Base-by-base conservation (phyloP, 805 yeast genomes). In the Ogataea trehalophila region DNA sequence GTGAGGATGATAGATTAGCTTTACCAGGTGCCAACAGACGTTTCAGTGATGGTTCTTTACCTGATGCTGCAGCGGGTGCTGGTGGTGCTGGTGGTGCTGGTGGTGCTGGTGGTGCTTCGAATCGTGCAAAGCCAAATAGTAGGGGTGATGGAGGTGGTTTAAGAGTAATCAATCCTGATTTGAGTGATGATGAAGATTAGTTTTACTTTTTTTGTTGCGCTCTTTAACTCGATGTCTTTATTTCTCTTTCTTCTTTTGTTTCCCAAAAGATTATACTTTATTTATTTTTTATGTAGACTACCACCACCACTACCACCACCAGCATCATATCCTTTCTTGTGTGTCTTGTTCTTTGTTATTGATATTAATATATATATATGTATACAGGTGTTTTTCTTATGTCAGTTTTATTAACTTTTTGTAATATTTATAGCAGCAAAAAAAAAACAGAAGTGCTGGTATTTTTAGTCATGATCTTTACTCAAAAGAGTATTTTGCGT, bases 21-120 rank as follows among this genome's bases (percentile, higher is more conserved):
- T 43, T 39, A 23, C 57, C 57, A 14, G 61, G 59, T n/a, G 52
- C 54, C 2, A 63, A 53, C 13, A 59, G 69, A 51, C 45, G 70
- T 29, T 67, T 67, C 47, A 65, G 69, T 43, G 64, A 65, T 42
- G 66, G 66, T 15, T 62, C 67, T 9, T 51, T 66, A 43, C 69
- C 70, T 0, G 69, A 66, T 54, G 69, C 67, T 3, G 66, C 66
- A 1, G 62, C 56, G 14, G 62, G 58, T 2, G 52, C 53, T 13
- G 48, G 44, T 16, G 40, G 46, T 42, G 50, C 43, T 16, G 18
- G 31, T n/a, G 62, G 58, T 2, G 52, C 53, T 13, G 48, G 44
- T 16, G 40, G 46, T 42, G 50, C 43, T 16, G 18, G 31, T 14
- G 16, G 41, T 14, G 17, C 18, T 26, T 26, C 31, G 13, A 23